Base-by-base conservation (phyloP, 352 stramenopile genomes). In the Phytophthora niederhauseri region DNA sequence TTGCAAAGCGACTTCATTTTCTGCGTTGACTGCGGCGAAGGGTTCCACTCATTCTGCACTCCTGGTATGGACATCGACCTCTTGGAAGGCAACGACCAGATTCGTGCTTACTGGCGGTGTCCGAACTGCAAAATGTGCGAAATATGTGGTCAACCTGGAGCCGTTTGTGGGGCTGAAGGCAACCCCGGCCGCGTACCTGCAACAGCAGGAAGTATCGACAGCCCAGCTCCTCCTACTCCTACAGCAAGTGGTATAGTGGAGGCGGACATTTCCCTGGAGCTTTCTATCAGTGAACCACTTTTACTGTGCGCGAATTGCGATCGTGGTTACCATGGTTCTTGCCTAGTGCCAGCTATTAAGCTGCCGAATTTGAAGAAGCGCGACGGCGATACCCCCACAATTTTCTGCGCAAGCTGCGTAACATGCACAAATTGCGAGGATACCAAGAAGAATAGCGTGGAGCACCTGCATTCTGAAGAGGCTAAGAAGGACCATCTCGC, bases 71-170 rank as follows among this genome's bases (percentile, higher is more conserved):
- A 51, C 9, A 49, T 66, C 12, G 74, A 72, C 28, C 68, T 73
- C 0, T 17, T 84, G 1, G 56, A 71, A n/a, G 57, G 59, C n/a
- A 83, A 76, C 19, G 68, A 84, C 0, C 78, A 84, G 28, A 74
- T 97, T 7, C 75, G 88, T 24, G 78, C 81, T 20, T 93, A 86
- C 34, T 99, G 96, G 96, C 85, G 96, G 20, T 99, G 97, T 71
- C 75, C 72, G 0, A 99, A 99, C 77, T 99, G 97, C 75, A 98
- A 98, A 59, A 90, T 99, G 66, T 99, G 97, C 67, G 95, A 99
- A 66, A 80, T 98, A 31, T 98, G 93, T 38, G 91, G 92, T 2
- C 80, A 86, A 55, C 78, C 86, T 15, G 80, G 68, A 1, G 46
- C 55, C 7, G 69, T 78, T 22, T 68, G 64, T 24, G 66, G 50